Conservation (phyloP, 2,329 filamentous ascomycete genomes). For the Epicoccum nigrum region DNA sequence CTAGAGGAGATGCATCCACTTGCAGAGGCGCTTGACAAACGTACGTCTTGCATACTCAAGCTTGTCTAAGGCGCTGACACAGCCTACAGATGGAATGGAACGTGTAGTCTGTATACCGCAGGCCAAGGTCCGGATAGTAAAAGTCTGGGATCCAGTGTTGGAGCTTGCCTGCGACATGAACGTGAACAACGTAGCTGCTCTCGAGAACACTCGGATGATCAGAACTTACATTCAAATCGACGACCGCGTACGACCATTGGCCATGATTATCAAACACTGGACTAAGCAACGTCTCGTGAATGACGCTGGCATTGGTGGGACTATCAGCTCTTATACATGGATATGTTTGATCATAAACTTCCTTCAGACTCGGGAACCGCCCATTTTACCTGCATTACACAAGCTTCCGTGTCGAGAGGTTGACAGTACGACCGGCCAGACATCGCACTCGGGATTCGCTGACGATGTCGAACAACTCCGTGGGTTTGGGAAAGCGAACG, state of each 20-base stretch:
- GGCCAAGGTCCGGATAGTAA: constrained; percentile 97
- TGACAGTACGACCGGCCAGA: constrained; percentile 66
- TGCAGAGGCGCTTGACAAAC: constrained; percentile 80
- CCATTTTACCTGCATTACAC: constrained; percentile 85
- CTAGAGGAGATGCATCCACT: constrained; percentile 90
- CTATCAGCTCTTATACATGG: constrained; percentile 98
- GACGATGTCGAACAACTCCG: constrained; percentile 79
- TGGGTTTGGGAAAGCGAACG: constrained; percentile 79
- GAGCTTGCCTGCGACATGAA: constrained; percentile 95
- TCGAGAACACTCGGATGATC: constrained; percentile 98
- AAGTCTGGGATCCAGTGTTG: constrained; percentile 96
- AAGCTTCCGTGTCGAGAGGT: constrained; percentile 69
- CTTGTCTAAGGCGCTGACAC: constrained; percentile 24
- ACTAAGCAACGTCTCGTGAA: constrained; percentile 91
- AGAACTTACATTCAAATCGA: constrained; percentile 95
- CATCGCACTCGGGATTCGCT: constrained; percentile 73
- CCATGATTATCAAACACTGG: constrained; percentile 98
- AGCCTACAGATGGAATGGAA: constrained; percentile 84
- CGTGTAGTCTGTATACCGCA: constrained; percentile 92
- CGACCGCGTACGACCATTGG: constrained; percentile 84
- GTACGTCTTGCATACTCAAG: constrained; percentile 56
- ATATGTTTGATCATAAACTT: constrained; percentile 98
- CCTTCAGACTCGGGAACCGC: constrained; percentile 82
- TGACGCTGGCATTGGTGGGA: constrained; percentile 92
- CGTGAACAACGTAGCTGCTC: constrained; percentile 92